Percentiles rank a stretch among this genome's conserved stretches.
phyloP scores from a whole-genome alignment of 768 basidiomycete genomes.

The Dendrothele bispora region DNA sequence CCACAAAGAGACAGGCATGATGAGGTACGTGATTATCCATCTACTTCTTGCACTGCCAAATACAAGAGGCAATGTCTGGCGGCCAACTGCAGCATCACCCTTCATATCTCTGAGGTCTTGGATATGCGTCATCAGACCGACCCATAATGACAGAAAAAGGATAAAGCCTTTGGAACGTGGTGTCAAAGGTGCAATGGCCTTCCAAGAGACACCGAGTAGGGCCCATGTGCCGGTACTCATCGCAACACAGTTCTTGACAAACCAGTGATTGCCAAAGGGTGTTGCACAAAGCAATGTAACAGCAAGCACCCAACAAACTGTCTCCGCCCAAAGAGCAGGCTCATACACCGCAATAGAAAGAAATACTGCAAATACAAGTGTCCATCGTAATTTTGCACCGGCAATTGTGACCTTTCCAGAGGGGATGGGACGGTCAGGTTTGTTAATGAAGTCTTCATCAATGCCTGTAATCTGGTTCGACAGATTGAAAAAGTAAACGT shows the following conservation, averaged over 20 bases:
- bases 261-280: conserved; percentile 17
- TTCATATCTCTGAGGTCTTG: conserved; percentile 16
- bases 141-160: conserved; percentile 9
- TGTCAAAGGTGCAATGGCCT: conserved; percentile 4
- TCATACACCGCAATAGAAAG: conserved; percentile 5
- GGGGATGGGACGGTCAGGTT: conserved; percentile 21
- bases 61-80: conserved; percentile 14
- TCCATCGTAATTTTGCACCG: conserved; percentile 16
- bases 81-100: conserved; percentile 12
- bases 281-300: conserved; percentile 11
- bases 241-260: conserved; percentile 12
- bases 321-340: conserved; percentile 5
- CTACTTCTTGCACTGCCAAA: conserved; percentile 10
- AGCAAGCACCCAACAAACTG: conserved; percentile 12
- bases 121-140: conserved; percentile 7
- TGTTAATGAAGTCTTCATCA: conserved; percentile 21
- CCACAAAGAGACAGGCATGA: conserved; percentile 6
- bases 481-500: conserved; percentile 19
- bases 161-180: background rate
- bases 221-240: conserved; percentile 17
- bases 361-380: conserved; percentile 6
- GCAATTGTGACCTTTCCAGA: conserved; percentile 17
- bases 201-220: conserved; percentile 11
- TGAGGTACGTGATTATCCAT: conserved; percentile 6
- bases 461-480: conserved; percentile 19